Base-by-base conservation (phyloP, 768 basidiomycete genomes). In the Lentinula raphanica region DNA sequence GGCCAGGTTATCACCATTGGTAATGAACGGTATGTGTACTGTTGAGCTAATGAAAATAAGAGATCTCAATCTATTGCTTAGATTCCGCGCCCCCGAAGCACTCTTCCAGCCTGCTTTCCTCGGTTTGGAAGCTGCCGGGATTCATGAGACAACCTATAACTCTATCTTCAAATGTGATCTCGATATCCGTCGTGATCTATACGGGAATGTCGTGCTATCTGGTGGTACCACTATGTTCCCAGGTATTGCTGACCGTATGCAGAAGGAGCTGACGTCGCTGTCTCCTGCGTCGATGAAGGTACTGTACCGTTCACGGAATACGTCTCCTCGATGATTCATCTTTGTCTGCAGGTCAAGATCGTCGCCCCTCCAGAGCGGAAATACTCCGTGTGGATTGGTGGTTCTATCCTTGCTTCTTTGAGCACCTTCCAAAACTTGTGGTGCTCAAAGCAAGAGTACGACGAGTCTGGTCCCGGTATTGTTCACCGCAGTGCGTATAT, bases 361-460 rank as follows among this genome's bases (percentile, higher is more conserved):
- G 83, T 85, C 60, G 82, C 84, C 42, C 84, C 85, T 42, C 84
- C 85, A 31, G 85, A 87, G 77, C 73, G 85, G 65, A 87, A 83
- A 71, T 85, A 85, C 80, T 84, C 83, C 56, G 94, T 95, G 74
- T 97, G 94, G 91, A 94, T 94, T 65, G 89, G 89, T 76, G 89
- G 88, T 59, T 88, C 87, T 42, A 91, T 90, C 66, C 76, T 91
- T 64, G 94, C 93, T 45, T 94, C 92, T 31, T 82, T 97, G 50
- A 88, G 85, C 68, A 95, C 94, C 65, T 96, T 96, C 94, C 94
- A 96, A 79, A 94, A 94, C 71, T 77, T 95, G 75, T 97, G 94
- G 93, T 88, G 88, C 75, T 86, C 87, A 59, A 92, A 92, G 75
- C 90, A 92, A 68, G 93, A 94, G 77, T 94, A 94, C 75, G 92